Conservation (phyloP, 495 filamentous ascomycete genomes). For the Friedmanniomyces simplex region DNA sequence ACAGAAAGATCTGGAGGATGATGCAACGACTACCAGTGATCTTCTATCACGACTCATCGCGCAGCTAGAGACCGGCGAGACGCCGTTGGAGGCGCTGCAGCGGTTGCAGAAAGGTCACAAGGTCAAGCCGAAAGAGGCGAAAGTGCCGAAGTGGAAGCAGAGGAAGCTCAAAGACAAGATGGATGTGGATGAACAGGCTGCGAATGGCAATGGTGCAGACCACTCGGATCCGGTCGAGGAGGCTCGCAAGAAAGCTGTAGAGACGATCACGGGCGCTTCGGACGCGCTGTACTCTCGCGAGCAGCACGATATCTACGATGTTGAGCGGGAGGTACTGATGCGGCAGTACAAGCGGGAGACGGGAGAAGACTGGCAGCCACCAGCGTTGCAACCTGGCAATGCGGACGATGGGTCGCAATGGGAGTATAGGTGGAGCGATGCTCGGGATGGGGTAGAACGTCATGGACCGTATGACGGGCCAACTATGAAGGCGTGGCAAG, state of each 20-base stretch:
- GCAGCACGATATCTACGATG: constrained; percentile 79
- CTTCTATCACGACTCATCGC: constrained; percentile 60
- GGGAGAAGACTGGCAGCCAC: constrained; percentile 81
- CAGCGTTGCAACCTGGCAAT: constrained; percentile 1
- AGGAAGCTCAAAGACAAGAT: constrained; percentile 54
- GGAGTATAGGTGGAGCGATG: constrained; percentile 89
- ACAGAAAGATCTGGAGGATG: constrained; percentile 57
- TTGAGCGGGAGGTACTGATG: constrained; percentile 71
- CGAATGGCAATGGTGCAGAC: constrained; percentile 31
- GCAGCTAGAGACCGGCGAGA: constrained; percentile 71
- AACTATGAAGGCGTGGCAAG: constrained; percentile 80
- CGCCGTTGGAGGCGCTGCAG: constrained; percentile 76
- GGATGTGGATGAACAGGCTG: constrained; percentile 52
- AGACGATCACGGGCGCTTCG: constrained; percentile 77
- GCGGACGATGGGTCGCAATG: constrained; percentile 43
- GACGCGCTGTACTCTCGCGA: constrained; percentile 74
- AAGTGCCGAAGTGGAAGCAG: constrained; percentile 48
- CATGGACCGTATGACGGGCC: constrained; percentile 79
- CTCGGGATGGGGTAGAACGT: constrained; percentile 63
- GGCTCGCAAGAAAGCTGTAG: constrained; percentile 58
- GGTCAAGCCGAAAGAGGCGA: constrained; percentile 36
- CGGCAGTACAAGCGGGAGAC: constrained; percentile 78
- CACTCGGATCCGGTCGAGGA: constrained; percentile 54
- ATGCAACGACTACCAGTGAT: constrained; percentile 64
- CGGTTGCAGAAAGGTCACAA: constrained; percentile 55